Evolutionary conservation across 306 rosid species (phyloP).

Genomic region (Fragaria ananassa): DNA sequence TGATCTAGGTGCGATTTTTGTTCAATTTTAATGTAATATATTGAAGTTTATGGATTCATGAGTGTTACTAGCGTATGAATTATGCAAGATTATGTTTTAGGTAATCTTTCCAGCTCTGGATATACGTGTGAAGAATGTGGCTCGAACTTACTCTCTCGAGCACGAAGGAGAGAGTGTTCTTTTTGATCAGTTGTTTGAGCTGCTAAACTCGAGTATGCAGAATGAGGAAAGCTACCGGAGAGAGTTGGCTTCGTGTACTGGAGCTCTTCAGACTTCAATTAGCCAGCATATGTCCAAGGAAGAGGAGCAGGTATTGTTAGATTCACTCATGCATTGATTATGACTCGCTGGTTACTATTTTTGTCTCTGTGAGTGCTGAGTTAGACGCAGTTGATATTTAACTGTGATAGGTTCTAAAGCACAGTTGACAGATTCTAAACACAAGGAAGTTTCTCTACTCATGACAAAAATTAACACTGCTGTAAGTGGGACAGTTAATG

Average conservation of each 20-base stretch:
- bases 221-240: conserved; percentile 68
- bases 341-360: neutral
- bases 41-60: neutral
- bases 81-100: conserved; percentile 8
- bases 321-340: conserved; percentile 9
- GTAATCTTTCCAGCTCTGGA: conserved; percentile 92
- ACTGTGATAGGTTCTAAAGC: neutral
- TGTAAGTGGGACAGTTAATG: neutral
- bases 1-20: neutral
- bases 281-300: conserved; percentile 96
- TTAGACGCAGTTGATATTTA: neutral
- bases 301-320: conserved; percentile 79
- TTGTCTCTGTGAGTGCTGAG: neutral
- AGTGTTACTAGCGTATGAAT: neutral
- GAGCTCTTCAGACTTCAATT: conserved; percentile 74
- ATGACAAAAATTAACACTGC: neutral
- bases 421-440: neutral
- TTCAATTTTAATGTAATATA: neutral
- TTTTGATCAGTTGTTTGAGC: conserved; percentile 71
- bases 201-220: conserved; percentile 53
- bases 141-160: conserved; percentile 81
- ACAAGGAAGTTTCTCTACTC: neutral
- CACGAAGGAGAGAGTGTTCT: conserved; percentile 86
- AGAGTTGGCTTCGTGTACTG: conserved; percentile 85
- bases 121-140: conserved; percentile 90